Percentiles rank a stretch among this genome's conserved stretches.
These are phyloP conservation scores for Talaromyces sp. DNA, from an alignment of 2,329 filamentous ascomycete species.

Conservation along the genomic window DNA sequence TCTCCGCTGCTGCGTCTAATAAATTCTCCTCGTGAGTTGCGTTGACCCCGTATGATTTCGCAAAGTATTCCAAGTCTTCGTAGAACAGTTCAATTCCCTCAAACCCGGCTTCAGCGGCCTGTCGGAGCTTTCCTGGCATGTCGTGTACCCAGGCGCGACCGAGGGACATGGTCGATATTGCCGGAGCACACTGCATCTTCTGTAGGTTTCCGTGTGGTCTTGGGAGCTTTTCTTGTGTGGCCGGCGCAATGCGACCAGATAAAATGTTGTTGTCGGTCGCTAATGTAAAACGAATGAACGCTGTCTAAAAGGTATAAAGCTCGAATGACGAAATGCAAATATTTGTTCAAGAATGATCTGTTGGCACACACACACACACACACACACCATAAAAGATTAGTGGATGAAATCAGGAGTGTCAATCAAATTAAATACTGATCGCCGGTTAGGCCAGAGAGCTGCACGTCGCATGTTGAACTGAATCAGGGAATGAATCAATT, in stretches of 20 bases:
- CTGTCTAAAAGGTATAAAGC: background rate
- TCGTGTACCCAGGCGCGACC: conserved; percentile 67
- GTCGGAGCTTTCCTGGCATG: conserved; percentile 62
- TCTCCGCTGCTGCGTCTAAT: conserved; percentile 54
- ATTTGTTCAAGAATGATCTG: background rate
- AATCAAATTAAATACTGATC: background rate
- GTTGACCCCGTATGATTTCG: conserved; percentile 41
- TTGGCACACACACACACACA: no score
- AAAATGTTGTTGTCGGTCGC: background rate
- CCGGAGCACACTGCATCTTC: conserved; percentile 38
- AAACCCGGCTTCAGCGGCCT: conserved; percentile 62
- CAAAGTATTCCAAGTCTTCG: conserved; percentile 67
- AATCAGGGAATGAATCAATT: background rate
- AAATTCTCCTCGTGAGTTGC: conserved; percentile 45
- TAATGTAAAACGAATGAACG: background rate
- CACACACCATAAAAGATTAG: no score
- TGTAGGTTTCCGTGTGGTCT: background rate
- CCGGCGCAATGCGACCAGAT: background rate
- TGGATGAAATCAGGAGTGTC: background rate
- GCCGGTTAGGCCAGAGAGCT: background rate
- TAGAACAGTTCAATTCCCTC: conserved; percentile 72
- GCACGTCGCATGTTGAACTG: background rate
- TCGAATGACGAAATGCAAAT: background rate
- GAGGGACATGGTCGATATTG: conserved; percentile 70
- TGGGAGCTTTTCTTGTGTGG: background rate